These are phyloP conservation scores for Boletellus emodensis DNA, from an alignment of 768 basidiomycete species.

Conservation along the genomic window DNA sequence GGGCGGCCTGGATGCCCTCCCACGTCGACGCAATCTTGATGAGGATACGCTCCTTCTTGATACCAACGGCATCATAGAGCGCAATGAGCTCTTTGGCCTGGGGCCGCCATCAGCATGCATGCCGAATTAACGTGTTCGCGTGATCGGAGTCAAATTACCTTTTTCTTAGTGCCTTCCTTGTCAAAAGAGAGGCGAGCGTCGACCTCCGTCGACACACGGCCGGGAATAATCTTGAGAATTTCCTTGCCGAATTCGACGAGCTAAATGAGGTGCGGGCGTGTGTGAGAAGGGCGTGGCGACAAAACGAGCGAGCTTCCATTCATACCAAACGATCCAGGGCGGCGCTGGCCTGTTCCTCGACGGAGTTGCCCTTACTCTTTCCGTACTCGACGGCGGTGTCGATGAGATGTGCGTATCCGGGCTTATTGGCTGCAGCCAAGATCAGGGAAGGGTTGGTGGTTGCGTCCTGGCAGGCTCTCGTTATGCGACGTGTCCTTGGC, in stretches of 20 bases:
- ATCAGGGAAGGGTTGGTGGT: constrained; percentile 98
- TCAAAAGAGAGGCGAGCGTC: constrained; percentile 97
- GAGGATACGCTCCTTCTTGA: constrained; percentile 89
- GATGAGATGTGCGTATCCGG: constrained; percentile 79
- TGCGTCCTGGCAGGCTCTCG: constrained; percentile 62
- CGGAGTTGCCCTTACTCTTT: constrained; percentile 75
- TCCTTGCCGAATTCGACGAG: constrained; percentile 97
- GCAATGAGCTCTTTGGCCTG: constrained; percentile 85
- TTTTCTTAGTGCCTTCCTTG: constrained; percentile 86
- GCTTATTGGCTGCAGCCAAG: constrained; percentile 87
- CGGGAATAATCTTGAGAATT: constrained; percentile 93
- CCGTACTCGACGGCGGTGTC: constrained; percentile 68
- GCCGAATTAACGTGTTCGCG: constrained; percentile 21
- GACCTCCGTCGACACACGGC: constrained; percentile 98
- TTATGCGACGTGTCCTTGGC: constrained; percentile 4
- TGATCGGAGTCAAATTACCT: constrained; percentile 43
- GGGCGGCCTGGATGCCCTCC: constrained; percentile 99
- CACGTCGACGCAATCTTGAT: constrained; percentile 99
- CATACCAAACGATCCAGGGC: constrained; percentile 88
- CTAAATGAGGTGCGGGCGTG: constrained; percentile 37
- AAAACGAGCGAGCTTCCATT: constrained; percentile 18
- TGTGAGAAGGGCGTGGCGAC: constrained; percentile 9
- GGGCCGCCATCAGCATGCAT: constrained; percentile 5
- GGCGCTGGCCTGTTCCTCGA: constrained; percentile 70
- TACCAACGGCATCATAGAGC: constrained; percentile 91